Evolutionary conservation across 805 yeast species (phyloP).

Genomic region (Clavispora phyllophila): DNA sequence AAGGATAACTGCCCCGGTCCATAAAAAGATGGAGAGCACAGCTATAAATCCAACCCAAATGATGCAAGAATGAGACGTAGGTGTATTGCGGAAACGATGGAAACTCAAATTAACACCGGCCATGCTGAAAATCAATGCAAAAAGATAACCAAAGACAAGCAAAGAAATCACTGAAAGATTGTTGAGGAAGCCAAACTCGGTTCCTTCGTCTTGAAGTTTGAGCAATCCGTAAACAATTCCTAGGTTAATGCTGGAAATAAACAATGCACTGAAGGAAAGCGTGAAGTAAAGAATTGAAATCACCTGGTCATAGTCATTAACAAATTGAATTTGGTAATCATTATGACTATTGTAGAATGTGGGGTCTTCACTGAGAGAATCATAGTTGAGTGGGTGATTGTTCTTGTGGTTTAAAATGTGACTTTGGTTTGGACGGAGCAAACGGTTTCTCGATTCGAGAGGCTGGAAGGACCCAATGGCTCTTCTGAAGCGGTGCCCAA

Average conservation of each 20-base stretch:
- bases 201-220: slow-evolving; percentile 17
- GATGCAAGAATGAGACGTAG: slow-evolving; percentile 19
- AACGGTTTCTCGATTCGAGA: neutral
- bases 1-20: slow-evolving; percentile 10
- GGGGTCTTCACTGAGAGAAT: slow-evolving; percentile 31
- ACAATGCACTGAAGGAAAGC: slow-evolving; percentile 29
- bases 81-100: slow-evolving; percentile 26
- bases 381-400: slow-evolving; percentile 18
- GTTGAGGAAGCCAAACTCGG: slow-evolving; percentile 22
- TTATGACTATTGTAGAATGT: slow-evolving; percentile 19
- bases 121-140: slow-evolving; percentile 30
- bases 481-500: slow-evolving; percentile 16
- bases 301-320: slow-evolving; percentile 32
- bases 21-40: slow-evolving; percentile 18
- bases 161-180: slow-evolving; percentile 30
- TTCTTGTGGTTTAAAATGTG: slow-evolving; percentile 4
- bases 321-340: slow-evolving; percentile 22
- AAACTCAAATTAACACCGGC: slow-evolving; percentile 30
- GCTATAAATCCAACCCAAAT: slow-evolving; percentile 23
- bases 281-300: slow-evolving; percentile 33
- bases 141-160: slow-evolving; percentile 27
- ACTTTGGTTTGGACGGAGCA: neutral
- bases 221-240: slow-evolving; percentile 34
- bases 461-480: slow-evolving; percentile 4
- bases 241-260: slow-evolving; percentile 35